Base-by-base conservation (phyloP, 1,139 yeast species). In the Debaryomyces robertsiae region DNA sequence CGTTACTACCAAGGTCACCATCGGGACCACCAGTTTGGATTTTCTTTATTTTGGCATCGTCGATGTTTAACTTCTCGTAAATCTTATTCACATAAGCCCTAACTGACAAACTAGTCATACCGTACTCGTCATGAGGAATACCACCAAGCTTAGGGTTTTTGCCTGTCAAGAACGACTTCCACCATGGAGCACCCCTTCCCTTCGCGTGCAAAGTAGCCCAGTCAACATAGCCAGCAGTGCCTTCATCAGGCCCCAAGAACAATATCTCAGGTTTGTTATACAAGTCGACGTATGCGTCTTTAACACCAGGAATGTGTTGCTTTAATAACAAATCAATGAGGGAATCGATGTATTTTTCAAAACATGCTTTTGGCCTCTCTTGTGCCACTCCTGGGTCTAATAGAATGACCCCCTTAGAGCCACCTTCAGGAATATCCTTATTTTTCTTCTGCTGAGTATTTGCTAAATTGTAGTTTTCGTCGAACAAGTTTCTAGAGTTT, bases 151-250 rank as follows among this genome's bases (percentile, higher is more conserved):
- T 71, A 45, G 96, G 96, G 36, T 91, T 80, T 72, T 93, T 93
- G 53, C 98, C 98, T 32, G 98, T 93, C 66, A 93, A 84, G 75
- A 93, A 93, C 2, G 98, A 93, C 69, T 90, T 91, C 98, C 98
- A 93, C 96, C 96, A 90, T 47, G 96, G 93, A 38, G 98, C 96
- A 48, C 96, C 96, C 65, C 98, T 83, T 46, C 73, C 70, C 58
- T 88, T 82, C 29, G 98, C 98, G 61, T 93, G 98, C 51, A 82
- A 70, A 32, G 98, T 93, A n/a, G 98, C 98, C 98, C 98, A 93
- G 64, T 93, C 91, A 42, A 91, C 96, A 57, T 87, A 84, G 24
- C 84, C 85, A 27, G 98, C 98, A 45, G 98, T 90, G 65, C 96
- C 95, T 73, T 93, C 98, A 69, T 93, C 98, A 15, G 98, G 98